Base-by-base conservation (phyloP, 192 early-diverging fungal genomes). In the Backusella mclennaniae region DNA sequence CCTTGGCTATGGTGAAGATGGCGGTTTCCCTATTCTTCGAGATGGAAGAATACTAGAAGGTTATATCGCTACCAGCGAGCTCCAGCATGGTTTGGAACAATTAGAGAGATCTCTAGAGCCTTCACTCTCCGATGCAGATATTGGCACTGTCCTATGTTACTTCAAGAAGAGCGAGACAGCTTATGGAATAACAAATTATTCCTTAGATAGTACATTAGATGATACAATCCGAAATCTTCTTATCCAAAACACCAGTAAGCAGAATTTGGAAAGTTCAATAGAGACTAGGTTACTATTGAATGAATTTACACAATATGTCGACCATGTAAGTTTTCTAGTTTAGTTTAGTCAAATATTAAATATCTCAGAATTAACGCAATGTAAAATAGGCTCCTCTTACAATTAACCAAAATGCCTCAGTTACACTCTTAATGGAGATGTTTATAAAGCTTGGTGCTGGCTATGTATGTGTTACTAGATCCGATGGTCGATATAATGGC, bases 401-500 rank as follows among this genome's bases (percentile, higher is more conserved):
- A 0, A 89, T 98, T 11, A 88, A 89, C 6, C 71, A 89, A 11
- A 90, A 91, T 76, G 86, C 94, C 26, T 91, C 92, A 23, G 90
- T 95, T 76, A 94, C 96, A 78, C 76, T 98, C 12, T 92, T 94
- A 0, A 85, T 92, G 73, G 95, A 95, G 66, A 67, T 96, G 66
- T 95, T 98, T 75, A 85, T 92, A 63, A 94, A 95, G 70, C 80
- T 98, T 49, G 95, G 96, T 1, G 83, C 93, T 21, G 89, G 91
- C 44, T 95, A 92, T 59, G 77, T 98, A 1, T 93, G 92, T 76
- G 95, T 98, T 5, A 89, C 89, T 11, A 83, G 92, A 59, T 44
- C 69, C 0, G 86, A 90, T 33, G 95, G 96, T 4, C 76, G 86
- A 14, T 94, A 88, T 67, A 88, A 89, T 63, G 96, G 95, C 17